Percentiles rank a stretch among this genome's conserved stretches.
Conservation (phyloP, 2,329 filamentous ascomycete genomes). For the Raffaelea albimanens region DNA sequence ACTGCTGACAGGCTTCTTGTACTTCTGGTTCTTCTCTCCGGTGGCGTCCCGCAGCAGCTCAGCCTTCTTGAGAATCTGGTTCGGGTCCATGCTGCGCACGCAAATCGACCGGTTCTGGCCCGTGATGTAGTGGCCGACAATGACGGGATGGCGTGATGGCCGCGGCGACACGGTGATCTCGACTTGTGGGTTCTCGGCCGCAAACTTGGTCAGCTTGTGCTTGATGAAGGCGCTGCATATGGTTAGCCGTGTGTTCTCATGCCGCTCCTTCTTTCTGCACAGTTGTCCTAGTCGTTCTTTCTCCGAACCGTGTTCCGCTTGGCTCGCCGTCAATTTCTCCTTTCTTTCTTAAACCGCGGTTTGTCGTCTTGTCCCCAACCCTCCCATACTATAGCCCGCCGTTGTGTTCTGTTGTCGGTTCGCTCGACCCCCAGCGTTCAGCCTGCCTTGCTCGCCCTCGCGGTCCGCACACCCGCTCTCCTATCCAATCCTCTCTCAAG, state of each 20-base stretch:
- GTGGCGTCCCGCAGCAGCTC: constrained; percentile 63
- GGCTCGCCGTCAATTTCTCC: too few species aligned
- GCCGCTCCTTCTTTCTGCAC: too few species aligned
- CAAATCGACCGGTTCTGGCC: constrained; percentile 77
- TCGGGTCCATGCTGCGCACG: constrained; percentile 73
- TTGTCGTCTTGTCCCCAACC: too few species aligned
- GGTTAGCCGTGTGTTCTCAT: too few species aligned
- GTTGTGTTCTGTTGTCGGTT: too few species aligned
- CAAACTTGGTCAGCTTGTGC: constrained; percentile 66
- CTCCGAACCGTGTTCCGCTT: too few species aligned
- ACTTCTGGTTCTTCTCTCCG: constrained; percentile 60
- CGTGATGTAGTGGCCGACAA: constrained; percentile 89
- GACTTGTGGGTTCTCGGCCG: constrained; percentile 71
- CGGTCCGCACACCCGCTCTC: too few species aligned
- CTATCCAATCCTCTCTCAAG: too few species aligned
- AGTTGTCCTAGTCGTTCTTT: too few species aligned
- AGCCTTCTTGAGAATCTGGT: constrained; percentile 73
- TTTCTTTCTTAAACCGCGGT: background rate
- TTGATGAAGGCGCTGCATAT: constrained; percentile 68
- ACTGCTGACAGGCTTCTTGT: constrained; percentile 55
- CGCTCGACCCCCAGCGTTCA: too few species aligned
- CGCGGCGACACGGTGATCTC: constrained; percentile 88
- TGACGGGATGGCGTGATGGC: constrained; percentile 79
- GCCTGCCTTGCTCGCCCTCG: too few species aligned
- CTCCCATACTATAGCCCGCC: too few species aligned